Evolutionary conservation across 495 filamentous ascomycete genomes (phyloP), one percentile per base, ranked within the genome.

Genomic region (Letharia columbiana): DNA sequence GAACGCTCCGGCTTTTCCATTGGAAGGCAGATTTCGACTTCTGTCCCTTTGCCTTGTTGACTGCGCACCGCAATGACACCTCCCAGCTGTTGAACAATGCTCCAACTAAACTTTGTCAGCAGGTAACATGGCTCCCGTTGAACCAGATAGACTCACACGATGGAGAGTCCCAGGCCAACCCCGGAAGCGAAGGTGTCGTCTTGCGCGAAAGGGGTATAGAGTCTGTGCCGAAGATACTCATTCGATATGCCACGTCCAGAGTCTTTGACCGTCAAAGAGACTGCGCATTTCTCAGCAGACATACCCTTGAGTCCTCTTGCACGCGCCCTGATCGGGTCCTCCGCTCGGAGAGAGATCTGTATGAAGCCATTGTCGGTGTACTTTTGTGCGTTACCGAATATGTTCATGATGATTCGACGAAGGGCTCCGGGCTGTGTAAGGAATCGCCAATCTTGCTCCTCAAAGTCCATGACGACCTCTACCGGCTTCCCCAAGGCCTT

Each of bases 131-230:
- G 2, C 1, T 49, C 37, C 37, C 37, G 37, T 39, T 4, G 23
- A 2, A 8, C 0, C 20, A 49, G 23, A 23, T 0, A 49, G 45
- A 49, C 45, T 49, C 20, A 49, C 45, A 49, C 45, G 23, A 49
- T 49, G 20, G 45, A 49, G 35, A 63, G 61, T 8, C 61, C 61
- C 39, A 63, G 61, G n/a, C 61, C 61, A 39, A 63, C 61, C 11
- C 61, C 61, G 37, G 61, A 18, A n/a, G 61, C 61, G 44, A 63
- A 63, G 20, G 61, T 76, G 67, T 92, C 84, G 71, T 93, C 90
- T 66, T 93, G 90, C 0, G 86, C 82, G 69, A 92, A 93, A 2
- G 90, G 88, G 7, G 84, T 87, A 70, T 86, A 92, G 1, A 91
- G 71, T 33, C 83, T 80, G 33, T 84, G 83, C n/a, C 85, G 84